Evolutionary conservation across 2,329 filamentous ascomycete genomes (phyloP).

Genomic region (Lasiodiplodia sp.): DNA sequence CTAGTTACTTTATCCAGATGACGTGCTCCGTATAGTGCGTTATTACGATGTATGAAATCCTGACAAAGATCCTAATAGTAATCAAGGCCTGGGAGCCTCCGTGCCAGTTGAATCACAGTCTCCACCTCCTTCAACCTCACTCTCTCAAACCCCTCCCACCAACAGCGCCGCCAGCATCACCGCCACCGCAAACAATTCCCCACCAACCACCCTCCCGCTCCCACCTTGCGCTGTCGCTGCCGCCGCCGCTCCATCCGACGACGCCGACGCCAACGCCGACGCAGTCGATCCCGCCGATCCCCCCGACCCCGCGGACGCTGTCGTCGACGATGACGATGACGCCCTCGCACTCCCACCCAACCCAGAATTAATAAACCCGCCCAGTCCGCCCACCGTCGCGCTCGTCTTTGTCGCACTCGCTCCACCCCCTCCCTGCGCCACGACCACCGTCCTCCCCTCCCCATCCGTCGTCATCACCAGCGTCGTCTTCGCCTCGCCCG

Average conservation of each 20-base stretch:
- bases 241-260: background rate
- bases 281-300: background rate
- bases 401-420: background rate
- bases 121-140: background rate
- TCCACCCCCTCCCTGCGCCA: background rate
- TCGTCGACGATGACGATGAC: background rate
- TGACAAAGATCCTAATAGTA: background rate
- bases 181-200: background rate
- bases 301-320: background rate
- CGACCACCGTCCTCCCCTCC: slow-evolving; percentile 6
- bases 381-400: background rate
- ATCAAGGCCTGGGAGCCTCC: background rate
- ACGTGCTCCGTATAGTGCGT: background rate
- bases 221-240: too few species aligned
- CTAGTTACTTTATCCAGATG: too few species aligned
- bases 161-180: background rate
- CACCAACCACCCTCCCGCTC: background rate
- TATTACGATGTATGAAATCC: background rate
- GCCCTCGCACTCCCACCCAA: background rate
- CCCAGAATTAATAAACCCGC: background rate
- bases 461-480: slow-evolving; percentile 2
- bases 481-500: background rate
- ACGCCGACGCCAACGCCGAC: background rate
- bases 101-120: background rate
- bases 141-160: background rate